A percentile compares a stretch with the other conserved stretches of the same genome.
These are phyloP conservation scores for Myochromella boudieri DNA, from an alignment of 768 basidiomycete genomes.

Conservation along the genomic window DNA sequence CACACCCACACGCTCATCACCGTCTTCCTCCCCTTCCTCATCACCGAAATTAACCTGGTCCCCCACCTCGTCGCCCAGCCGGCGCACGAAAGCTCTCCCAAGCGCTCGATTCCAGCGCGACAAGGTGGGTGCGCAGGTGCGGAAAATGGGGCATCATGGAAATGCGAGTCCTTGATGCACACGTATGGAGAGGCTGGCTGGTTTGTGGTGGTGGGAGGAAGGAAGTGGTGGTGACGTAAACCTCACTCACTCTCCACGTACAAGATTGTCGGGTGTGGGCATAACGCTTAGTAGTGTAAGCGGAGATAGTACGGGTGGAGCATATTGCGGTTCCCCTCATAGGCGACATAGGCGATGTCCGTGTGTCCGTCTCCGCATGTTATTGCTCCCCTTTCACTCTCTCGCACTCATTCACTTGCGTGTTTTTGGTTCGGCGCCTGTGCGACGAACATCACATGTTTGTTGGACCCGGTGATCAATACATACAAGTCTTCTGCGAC, in stretches of 20 bases:
- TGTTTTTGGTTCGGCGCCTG: no score
- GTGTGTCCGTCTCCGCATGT: no score
- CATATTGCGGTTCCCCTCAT: no score
- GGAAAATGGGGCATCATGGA: constrained; percentile 2
- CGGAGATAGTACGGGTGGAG: no score
- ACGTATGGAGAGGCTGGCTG: neutral
- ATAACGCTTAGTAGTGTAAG: no score
- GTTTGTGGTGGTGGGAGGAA: neutral
- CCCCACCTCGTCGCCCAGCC: neutral
- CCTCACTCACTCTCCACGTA: neutral
- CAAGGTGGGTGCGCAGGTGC: neutral
- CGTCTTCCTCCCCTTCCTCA: neutral
- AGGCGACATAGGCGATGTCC: no score
- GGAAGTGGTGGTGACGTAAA: neutral
- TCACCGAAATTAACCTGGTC: constrained; percentile 1
- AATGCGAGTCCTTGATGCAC: constrained; percentile 1
- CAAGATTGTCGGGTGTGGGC: neutral
- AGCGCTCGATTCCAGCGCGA: constrained; percentile 7
- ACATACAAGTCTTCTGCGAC: no score
- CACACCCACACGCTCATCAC: constrained; percentile 6
- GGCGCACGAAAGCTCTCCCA: neutral
- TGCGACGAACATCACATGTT: no score
- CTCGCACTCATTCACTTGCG: no score
- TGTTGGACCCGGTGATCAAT: no score
- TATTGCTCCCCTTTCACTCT: no score